These are phyloP conservation scores for Blastobotrys ciferrii DNA, from an alignment of 1,139 yeast species.

Conservation along the genomic window DNA sequence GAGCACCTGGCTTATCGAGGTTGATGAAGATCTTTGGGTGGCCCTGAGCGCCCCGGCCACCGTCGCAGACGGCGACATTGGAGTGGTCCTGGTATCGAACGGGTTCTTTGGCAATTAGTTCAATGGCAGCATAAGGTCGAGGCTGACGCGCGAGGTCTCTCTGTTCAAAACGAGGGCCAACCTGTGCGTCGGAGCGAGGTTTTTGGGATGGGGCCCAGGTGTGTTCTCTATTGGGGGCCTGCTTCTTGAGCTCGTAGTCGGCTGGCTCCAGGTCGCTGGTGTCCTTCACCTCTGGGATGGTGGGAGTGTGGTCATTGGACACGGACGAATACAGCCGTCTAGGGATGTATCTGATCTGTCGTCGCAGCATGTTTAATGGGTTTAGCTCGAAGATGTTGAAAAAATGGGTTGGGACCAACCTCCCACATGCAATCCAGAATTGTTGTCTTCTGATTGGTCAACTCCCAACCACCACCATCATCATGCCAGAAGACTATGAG, in stretches of 20 bases:
- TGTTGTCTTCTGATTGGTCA: constrained; percentile 9
- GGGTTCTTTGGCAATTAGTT: constrained; percentile 74
- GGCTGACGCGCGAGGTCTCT: constrained; percentile 68
- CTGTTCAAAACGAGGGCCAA: constrained; percentile 71
- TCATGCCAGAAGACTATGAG: constrained; percentile 23
- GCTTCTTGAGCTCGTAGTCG: constrained; percentile 35
- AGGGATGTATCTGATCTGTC: constrained; percentile 10
- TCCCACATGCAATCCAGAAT: constrained; percentile 4
- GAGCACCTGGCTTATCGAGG: constrained; percentile 70
- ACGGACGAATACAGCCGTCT: constrained; percentile 11
- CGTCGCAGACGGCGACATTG: constrained; percentile 78
- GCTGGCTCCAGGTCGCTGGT: constrained; percentile 11
- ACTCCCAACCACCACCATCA: neutral
- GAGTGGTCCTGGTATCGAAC: constrained; percentile 55
- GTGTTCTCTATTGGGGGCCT: constrained; percentile 71
- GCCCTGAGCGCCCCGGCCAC: constrained; percentile 75
- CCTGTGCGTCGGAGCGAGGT: constrained; percentile 56
- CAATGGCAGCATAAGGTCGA: constrained; percentile 80
- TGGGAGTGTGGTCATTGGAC: neutral
- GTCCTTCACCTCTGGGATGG: constrained; percentile 11
- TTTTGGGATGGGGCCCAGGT: constrained; percentile 75
- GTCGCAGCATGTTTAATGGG: constrained; percentile 13
- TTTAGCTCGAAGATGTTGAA: constrained; percentile 9
- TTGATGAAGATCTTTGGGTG: constrained; percentile 84
- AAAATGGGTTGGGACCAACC: constrained; percentile 5